Conservation (phyloP, 2,329 filamentous ascomycete genomes). For the Onygenales sp. region DNA sequence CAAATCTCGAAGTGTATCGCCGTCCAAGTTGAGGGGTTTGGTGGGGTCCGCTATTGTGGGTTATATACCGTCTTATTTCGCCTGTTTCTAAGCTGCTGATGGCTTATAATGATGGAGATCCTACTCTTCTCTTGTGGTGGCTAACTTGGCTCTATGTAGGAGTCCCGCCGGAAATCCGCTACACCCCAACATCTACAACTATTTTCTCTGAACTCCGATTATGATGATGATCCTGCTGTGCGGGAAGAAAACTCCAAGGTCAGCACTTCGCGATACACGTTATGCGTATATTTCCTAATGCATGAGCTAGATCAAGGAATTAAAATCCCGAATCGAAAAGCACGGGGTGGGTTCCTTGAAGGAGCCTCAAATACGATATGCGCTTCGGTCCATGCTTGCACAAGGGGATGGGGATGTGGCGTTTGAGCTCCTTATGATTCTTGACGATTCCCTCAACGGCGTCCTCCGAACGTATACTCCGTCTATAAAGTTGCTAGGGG, state of each 20-base stretch:
- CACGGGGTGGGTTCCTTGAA: slow-evolving; percentile 46
- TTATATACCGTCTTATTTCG: neutral
- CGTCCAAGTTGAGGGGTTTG: neutral
- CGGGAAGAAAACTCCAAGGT: slow-evolving; percentile 1
- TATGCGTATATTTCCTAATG: neutral
- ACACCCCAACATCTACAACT: neutral
- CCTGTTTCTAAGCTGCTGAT: neutral
- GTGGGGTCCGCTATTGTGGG: neutral
- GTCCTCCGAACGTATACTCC: slow-evolving; percentile 67
- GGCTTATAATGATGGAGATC: neutral
- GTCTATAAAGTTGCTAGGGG: slow-evolving; percentile 64
- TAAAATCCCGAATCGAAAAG: neutral
- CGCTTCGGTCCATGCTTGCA: slow-evolving; percentile 53
- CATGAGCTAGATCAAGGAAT: neutral
- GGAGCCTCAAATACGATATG: slow-evolving; percentile 55
- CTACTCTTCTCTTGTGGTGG: neutral
- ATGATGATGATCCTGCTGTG: neutral
- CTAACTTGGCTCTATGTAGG: neutral
- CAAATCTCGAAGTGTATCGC: slow-evolving; percentile 5
- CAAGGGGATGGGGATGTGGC: slow-evolving; percentile 64
- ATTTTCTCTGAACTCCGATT: neutral
- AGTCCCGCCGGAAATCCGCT: neutral
- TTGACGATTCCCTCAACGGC: slow-evolving; percentile 73
- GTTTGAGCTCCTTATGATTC: slow-evolving; percentile 64
- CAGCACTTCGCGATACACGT: neutral